Base-by-base conservation (phyloP, 192 early-diverging fungal species). In the Piromyces sp. region DNA sequence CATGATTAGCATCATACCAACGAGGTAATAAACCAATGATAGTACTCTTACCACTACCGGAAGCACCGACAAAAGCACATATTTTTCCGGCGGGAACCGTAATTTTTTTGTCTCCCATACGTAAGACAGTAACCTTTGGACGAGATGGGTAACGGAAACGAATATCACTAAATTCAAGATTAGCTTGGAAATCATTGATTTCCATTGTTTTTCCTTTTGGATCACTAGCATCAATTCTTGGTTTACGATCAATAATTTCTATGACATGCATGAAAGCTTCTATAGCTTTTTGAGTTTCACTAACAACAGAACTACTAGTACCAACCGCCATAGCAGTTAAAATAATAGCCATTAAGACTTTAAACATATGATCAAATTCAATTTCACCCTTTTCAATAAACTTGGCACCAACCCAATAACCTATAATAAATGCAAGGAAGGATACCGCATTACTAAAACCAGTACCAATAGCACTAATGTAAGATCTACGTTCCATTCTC, bases 1-100 rank as follows among this genome's bases (percentile, higher is more conserved):
- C 81, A 30, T 38, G 29, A 28, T 17, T 33, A 38, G 78, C 30
- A 37, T 80, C 13, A 80, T 80, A 82, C 16, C 29, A 79, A 22
- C 93, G 92, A 79, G 92, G 82, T 26, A 94, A 84, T 29, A 94
- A 83, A 13, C 90, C 84, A 13, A 88, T 85, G 33, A 93, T 82
- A 0, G 92, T 94, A 78, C 89, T 89, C 85, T 94, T 94, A 28
- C 93, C 93, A 78, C 87, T 88, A 29, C 93, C 93, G 36, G 87
- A 88, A 9, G 88, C 82, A 0, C 92, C 89, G 36, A 89, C 91
- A 28, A 90, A 84, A 1, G 85, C 87, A 80, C 88, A 85, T 26
- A 84, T 83, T 33, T 40, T 84, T 19, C 82, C 84, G 16, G 82
- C 15, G 1, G 42, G 42, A 22, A 51, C 42, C 4, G 15, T 22